Percentiles rank a stretch among this genome's conserved stretches.
Evolutionary conservation across 2,329 filamentous ascomycete species (phyloP).

Genomic region (Botrytis paeoniae): DNA sequence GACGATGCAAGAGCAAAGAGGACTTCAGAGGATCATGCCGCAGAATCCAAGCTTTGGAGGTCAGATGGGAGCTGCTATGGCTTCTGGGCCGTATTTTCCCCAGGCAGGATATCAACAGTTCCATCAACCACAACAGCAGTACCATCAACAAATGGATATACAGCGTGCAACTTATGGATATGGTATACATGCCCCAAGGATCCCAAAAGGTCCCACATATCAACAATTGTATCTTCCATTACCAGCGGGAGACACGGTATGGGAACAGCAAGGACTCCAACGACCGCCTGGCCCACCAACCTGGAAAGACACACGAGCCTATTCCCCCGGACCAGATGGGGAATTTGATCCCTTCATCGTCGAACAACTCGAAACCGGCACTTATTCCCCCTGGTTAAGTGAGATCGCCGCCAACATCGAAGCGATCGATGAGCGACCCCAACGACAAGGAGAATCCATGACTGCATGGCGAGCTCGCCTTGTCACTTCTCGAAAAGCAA

Average conservation of each 20-base stretch:
- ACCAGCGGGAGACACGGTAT: not conserved
- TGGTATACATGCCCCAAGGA: not conserved
- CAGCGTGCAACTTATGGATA: not conserved
- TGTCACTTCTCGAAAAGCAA: not conserved
- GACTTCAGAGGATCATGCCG: not conserved
- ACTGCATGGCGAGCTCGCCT: not conserved
- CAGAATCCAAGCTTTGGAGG: not conserved
- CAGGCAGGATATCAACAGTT: not conserved
- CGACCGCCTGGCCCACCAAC: not conserved
- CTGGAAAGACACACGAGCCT: not conserved
- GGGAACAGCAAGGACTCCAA: not conserved
- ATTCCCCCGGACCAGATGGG: not conserved
- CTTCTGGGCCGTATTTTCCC: not conserved
- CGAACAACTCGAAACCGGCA: not conserved
- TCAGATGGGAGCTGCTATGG: not conserved
- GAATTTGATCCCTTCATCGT: not conserved
- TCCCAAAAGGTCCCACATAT: not conserved
- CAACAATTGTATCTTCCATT: not conserved
- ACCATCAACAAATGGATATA: not conserved
- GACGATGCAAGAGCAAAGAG: not conserved
- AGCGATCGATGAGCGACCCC: not conserved
- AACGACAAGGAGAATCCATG: not conserved
- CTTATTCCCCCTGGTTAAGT: not conserved
- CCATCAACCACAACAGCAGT: not conserved
- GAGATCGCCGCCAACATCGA: not conserved